These are phyloP conservation scores for Suillus ampliporus DNA, from an alignment of 768 basidiomycete species.

Conservation along the genomic window DNA sequence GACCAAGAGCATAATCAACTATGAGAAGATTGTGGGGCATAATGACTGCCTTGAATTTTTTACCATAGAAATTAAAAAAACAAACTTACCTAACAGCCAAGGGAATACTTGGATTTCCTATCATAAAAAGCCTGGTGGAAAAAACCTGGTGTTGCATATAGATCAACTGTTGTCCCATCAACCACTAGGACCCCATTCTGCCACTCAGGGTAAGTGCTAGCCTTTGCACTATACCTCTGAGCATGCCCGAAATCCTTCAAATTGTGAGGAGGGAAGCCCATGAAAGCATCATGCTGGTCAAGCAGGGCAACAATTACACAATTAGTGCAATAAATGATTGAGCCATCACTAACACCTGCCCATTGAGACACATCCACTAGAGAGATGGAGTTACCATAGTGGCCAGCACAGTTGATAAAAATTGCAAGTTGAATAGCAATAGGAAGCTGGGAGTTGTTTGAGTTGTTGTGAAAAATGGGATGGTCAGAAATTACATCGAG, in stretches of 20 bases:
- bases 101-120: too few species aligned
- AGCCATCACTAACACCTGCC: too few species aligned
- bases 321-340: conserved; percentile 13
- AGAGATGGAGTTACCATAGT: too few species aligned
- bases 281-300: conserved; percentile 3
- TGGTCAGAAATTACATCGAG: too few species aligned
- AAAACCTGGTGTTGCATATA: conserved; percentile 14
- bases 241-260: conserved; percentile 20
- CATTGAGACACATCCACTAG: too few species aligned
- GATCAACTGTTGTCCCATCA: conserved; percentile 37
- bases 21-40: conserved; percentile 14
- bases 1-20: conserved; percentile 12
- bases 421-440: too few species aligned
- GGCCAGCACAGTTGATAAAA: too few species aligned
- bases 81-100: conserved; percentile 17
- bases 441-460: too few species aligned
- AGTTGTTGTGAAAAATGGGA: too few species aligned
- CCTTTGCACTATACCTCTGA: conserved; percentile 38
- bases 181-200: conserved; percentile 42
- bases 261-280: conserved; percentile 11
- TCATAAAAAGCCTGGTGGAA: conserved; percentile 17
- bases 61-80: too few species aligned
- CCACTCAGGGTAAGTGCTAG: conserved; percentile 41
- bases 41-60: conserved; percentile 18
- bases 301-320: conserved; percentile 4